Evolutionary conservation across 805 yeast genomes (phyloP).

Genomic region (Teunomyces atbi): DNA sequence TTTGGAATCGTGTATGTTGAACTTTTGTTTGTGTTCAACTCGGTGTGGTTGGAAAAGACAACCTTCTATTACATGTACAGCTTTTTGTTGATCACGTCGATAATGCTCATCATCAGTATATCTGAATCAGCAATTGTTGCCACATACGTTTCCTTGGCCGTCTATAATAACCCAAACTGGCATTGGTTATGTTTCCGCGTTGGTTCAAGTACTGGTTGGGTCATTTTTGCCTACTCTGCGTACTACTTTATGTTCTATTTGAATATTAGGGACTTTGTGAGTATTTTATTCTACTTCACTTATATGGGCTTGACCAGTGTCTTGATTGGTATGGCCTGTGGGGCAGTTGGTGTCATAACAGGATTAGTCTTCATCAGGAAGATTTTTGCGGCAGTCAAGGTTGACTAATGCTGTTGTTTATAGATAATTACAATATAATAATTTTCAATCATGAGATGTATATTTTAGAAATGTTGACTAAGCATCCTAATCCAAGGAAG

Average conservation of each 20-base stretch:
- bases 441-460: slow-evolving; percentile 7
- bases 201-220: slow-evolving; percentile 69
- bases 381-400: slow-evolving; percentile 58
- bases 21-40: slow-evolving; percentile 65
- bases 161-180: slow-evolving; percentile 64
- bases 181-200: slow-evolving; percentile 78
- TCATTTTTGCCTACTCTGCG: slow-evolving; percentile 63
- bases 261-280: slow-evolving; percentile 64
- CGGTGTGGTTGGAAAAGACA: slow-evolving; percentile 77
- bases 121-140: slow-evolving; percentile 71
- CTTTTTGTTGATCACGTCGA: slow-evolving; percentile 60
- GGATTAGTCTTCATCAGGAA: slow-evolving; percentile 63
- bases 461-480: slow-evolving; percentile 4
- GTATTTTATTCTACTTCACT: slow-evolving; percentile 64
- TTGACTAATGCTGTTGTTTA: background rate
- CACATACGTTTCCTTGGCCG: slow-evolving; percentile 57
- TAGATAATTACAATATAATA: slow-evolving; percentile 1
- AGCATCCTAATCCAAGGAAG: slow-evolving; percentile 76
- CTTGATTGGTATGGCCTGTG: slow-evolving; percentile 67
- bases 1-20: slow-evolving; percentile 82
- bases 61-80: slow-evolving; percentile 81
- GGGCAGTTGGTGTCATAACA: slow-evolving; percentile 69
- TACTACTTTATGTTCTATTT: slow-evolving; percentile 61
- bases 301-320: slow-evolving; percentile 66
- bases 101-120: slow-evolving; percentile 60